phyloP scores from a whole-genome alignment of 805 yeast genomes.

The Isabelozyma pseudorhagii region DNA sequence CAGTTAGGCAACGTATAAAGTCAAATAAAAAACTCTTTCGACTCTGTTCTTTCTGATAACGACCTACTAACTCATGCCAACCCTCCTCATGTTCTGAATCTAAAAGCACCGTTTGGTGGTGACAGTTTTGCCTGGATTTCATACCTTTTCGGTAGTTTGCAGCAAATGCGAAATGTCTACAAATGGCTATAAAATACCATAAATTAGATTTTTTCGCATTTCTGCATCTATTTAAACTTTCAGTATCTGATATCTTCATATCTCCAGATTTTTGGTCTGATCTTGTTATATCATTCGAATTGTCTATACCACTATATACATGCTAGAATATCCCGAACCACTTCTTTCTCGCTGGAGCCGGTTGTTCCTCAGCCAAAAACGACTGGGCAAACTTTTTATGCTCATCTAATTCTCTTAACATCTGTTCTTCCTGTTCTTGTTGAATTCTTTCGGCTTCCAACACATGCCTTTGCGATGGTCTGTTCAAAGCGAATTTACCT shows the following conservation, averaged over 20 bases:
- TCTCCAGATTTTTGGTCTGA: no score
- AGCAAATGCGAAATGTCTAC: neutral
- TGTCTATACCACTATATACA: neutral
- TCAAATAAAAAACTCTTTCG: neutral
- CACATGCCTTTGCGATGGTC: slow-evolving; percentile 69
- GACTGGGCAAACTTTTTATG: slow-evolving; percentile 18
- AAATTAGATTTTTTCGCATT: neutral
- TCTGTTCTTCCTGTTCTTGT: slow-evolving; percentile 62
- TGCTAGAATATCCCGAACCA: slow-evolving; percentile 20
- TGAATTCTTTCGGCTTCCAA: slow-evolving; percentile 69
- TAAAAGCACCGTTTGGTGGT: no score
- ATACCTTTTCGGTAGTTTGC: neutral
- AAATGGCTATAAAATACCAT: neutral
- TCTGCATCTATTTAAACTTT: no score
- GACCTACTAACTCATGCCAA: neutral
- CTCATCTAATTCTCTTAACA: slow-evolving; percentile 31
- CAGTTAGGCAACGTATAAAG: neutral
- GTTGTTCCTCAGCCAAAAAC: slow-evolving; percentile 9
- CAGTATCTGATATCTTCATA: no score
- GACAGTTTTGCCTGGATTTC: neutral
- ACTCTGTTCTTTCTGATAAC: neutral
- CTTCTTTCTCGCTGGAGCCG: slow-evolving; percentile 13
- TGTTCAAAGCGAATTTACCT: slow-evolving; percentile 50
- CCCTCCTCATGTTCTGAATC: no score
- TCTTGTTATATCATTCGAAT: no score